Base-by-base conservation (phyloP, 805 yeast species). In the Candida quercuum region DNA sequence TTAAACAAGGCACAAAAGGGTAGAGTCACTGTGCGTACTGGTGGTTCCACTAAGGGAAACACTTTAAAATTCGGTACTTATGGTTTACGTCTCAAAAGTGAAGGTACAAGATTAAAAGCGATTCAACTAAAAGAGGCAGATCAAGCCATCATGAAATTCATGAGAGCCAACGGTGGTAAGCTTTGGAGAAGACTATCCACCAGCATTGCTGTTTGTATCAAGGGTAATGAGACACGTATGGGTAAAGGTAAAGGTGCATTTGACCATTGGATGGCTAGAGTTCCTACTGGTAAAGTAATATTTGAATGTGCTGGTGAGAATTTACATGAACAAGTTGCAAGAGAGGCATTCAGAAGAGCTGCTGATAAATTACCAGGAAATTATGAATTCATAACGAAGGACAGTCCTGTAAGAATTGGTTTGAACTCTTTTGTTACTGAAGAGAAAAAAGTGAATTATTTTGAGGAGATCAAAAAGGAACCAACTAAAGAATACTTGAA, bases 201-300 rank as follows among this genome's bases (percentile, higher is more conserved):
- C 17, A 82, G 85, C 58, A 74, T 87, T 37, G 93, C 98, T 0
- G 95, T 93, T 11, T 88, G 96, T 64, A 78, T 86, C 44, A 93
- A 93, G 67, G 99, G 99, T 67, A 93, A 93, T 61, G 96, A 93
- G 61, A 87, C 96, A 10, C 93, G 99, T 81, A 93, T 93, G 99
- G 99, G 99, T 70, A 93, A 93, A 63, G 99, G 99, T 69, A 93
- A 93, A 65, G 99, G 99, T 64, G 82, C 89, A 0, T 91, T 93
- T 58, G 96, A 87, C 54, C 93, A 87, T 67, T 93, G 98, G 98
- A 94, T 95, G 53, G 85, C 81, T 24, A 78, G 99, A 54, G 93
- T 93, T 12, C 95, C 98, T 28, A 89, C 97, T 0, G 99, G 99
- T 4, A 89, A 88, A 56, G 79, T 93, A 29, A 68, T 89, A 17